These are phyloP conservation scores for Claviceps arundinis DNA, from an alignment of 2,329 filamentous ascomycete genomes.

Conservation along the genomic window DNA sequence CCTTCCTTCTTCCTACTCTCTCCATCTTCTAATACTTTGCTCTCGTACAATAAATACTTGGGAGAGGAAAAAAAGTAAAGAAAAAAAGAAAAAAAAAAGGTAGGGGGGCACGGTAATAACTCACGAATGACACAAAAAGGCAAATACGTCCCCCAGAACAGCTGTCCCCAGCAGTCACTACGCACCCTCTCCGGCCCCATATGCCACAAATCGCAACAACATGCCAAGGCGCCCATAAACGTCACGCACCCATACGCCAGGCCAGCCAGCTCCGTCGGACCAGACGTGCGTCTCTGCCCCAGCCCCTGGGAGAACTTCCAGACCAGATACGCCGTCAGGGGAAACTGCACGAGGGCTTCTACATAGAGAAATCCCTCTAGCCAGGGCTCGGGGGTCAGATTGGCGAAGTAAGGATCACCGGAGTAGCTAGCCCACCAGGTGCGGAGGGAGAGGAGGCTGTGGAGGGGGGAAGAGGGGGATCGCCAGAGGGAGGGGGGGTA, in stretches of 20 bases:
- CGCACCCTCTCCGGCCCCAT: slow-evolving; percentile 30
- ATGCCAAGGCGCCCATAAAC: slow-evolving; percentile 36
- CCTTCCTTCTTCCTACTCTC: background rate
- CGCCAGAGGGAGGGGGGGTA: slow-evolving; percentile 36
- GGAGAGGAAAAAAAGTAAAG: background rate
- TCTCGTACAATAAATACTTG: background rate
- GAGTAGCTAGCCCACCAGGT: slow-evolving; percentile 32
- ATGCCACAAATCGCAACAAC: slow-evolving; percentile 34
- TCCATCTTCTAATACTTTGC: no score
- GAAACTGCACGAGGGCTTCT: slow-evolving; percentile 37
- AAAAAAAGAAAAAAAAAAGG: background rate
- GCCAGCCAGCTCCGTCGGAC: slow-evolving; percentile 32
- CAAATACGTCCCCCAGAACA: slow-evolving; percentile 36
- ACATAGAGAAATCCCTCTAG: slow-evolving; percentile 37
- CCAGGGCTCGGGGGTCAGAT: slow-evolving; percentile 28
- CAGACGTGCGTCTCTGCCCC: slow-evolving; percentile 17
- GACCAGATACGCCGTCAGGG: slow-evolving; percentile 35
- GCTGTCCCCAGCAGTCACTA: slow-evolving; percentile 27
- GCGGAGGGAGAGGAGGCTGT: slow-evolving; percentile 32
- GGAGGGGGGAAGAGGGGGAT: slow-evolving; percentile 28
- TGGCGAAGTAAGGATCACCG: slow-evolving; percentile 39
- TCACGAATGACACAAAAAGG: slow-evolving; percentile 41
- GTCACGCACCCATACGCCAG: slow-evolving; percentile 39
- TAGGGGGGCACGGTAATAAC: slow-evolving; percentile 16
- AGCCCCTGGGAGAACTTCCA: slow-evolving; percentile 22